Conservation (phyloP, 2,329 filamentous ascomycete genomes). For the Pyricularia sp. region DNA sequence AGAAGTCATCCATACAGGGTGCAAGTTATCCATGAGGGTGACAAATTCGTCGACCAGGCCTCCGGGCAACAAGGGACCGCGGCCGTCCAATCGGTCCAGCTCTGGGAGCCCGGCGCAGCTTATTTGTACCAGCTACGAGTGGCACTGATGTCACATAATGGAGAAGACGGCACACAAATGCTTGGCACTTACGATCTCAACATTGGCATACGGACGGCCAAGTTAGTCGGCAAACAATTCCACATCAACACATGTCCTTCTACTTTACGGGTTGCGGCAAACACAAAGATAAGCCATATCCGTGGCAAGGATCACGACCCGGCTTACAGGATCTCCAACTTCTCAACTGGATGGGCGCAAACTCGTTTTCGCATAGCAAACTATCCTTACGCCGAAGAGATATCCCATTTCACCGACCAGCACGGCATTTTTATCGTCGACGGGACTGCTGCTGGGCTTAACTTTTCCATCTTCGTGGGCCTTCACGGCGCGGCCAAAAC, state of each 20-base stretch:
- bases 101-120: conserved; percentile 16
- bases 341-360: conserved; percentile 17
- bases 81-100: conserved; percentile 8
- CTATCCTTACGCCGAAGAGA: conserved; percentile 18
- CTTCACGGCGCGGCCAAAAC: conserved; percentile 5
- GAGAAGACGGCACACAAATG: not conserved
- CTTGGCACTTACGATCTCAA: conserved; percentile 13
- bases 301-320: conserved; percentile 17
- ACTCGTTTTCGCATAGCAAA: conserved; percentile 19
- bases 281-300: conserved; percentile 15
- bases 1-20: not conserved
- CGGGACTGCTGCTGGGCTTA: conserved; percentile 16
- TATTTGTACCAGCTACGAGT: conserved; percentile 15
- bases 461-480: conserved; percentile 10
- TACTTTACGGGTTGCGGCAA: conserved; percentile 19
- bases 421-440: conserved; percentile 17
- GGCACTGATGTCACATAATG: conserved; percentile 6
- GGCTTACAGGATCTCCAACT: conserved; percentile 17
- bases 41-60: conserved; percentile 3
- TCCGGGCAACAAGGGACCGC: conserved; percentile 8
- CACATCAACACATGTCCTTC: conserved; percentile 16
- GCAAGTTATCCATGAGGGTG: conserved; percentile 7
- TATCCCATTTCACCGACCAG: conserved; percentile 16
- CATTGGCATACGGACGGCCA: conserved; percentile 13
- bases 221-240: conserved; percentile 11